Conservation (phyloP, 768 basidiomycete genomes). For the Leccinum variicolor region DNA sequence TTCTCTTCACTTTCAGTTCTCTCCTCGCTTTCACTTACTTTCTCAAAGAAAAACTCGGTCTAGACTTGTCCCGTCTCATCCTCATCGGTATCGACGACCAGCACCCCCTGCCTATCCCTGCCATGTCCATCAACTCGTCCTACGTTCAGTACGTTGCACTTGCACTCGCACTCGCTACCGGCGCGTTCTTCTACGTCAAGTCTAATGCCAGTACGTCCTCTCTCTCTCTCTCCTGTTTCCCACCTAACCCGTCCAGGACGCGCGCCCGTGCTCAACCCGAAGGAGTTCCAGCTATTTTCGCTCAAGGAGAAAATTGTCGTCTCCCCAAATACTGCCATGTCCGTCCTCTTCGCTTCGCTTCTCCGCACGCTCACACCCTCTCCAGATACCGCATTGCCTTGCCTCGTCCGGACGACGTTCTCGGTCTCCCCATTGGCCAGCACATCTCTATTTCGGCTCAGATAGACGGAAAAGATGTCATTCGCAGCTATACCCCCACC, state of each 20-base stretch:
- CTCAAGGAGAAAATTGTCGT: conserved; percentile 77
- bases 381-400: conserved; percentile 89
- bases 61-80: conserved; percentile 21
- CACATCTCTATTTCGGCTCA: conserved; percentile 91
- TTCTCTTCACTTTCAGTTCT: conserved; percentile 42
- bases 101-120: background rate
- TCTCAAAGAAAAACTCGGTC: background rate
- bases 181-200: conserved; percentile 52
- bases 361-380: background rate
- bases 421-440: conserved; percentile 95
- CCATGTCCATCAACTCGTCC: conserved; percentile 15
- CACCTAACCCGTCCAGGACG: conserved; percentile 40
- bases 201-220: conserved; percentile 40
- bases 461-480: conserved; percentile 86
- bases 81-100: conserved; percentile 54
- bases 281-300: conserved; percentile 78
- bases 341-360: conserved; percentile 23
- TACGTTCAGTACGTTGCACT: conserved; percentile 49
- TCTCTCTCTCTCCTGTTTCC: background rate
- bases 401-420: conserved; percentile 66
- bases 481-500: conserved; percentile 94
- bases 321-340: conserved; percentile 97
- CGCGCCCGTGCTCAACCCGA: conserved; percentile 70
- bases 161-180: conserved; percentile 47
- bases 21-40: conserved; percentile 35